phyloP scores from a whole-genome alignment of 208 protist genomes.

The Acanthamoeba castellanii region DNA sequence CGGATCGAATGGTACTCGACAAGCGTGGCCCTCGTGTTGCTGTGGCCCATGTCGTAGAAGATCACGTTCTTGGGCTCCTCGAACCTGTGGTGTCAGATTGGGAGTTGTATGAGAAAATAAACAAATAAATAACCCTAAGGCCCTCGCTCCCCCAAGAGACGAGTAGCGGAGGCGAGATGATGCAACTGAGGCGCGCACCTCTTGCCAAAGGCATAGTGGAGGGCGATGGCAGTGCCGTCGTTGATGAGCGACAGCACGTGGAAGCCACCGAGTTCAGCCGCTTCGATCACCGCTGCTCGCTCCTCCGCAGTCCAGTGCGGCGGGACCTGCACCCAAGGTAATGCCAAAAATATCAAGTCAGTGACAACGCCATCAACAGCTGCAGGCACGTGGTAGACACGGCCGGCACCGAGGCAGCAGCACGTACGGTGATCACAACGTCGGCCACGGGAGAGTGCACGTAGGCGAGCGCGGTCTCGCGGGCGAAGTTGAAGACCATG shows the following conservation, averaged over 20 bases:
- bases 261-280: constrained; percentile 91
- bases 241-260: constrained; percentile 92
- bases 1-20: constrained; percentile 86
- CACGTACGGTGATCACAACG: constrained; percentile 91
- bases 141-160: no score
- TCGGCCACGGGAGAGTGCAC: constrained; percentile 86
- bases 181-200: background rate
- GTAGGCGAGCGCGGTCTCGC: constrained; percentile 86
- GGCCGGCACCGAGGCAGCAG: background rate
- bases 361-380: background rate
- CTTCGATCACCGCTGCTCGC: constrained; percentile 93
- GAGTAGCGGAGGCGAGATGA: background rate
- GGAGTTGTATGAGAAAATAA: background rate
- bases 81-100: background rate
- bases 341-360: background rate
- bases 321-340: constrained; percentile 86
- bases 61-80: constrained; percentile 75
- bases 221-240: constrained; percentile 88
- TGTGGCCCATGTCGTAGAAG: constrained; percentile 85
- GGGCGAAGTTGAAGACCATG: constrained; percentile 92
- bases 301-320: constrained; percentile 91
- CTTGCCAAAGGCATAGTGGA: constrained; percentile 79
- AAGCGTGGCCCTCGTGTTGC: constrained; percentile 75
- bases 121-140: background rate
- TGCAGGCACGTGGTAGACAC: background rate